Conservation (phyloP, 2,329 filamentous ascomycete species). For the Sporothrix schenckii region DNA sequence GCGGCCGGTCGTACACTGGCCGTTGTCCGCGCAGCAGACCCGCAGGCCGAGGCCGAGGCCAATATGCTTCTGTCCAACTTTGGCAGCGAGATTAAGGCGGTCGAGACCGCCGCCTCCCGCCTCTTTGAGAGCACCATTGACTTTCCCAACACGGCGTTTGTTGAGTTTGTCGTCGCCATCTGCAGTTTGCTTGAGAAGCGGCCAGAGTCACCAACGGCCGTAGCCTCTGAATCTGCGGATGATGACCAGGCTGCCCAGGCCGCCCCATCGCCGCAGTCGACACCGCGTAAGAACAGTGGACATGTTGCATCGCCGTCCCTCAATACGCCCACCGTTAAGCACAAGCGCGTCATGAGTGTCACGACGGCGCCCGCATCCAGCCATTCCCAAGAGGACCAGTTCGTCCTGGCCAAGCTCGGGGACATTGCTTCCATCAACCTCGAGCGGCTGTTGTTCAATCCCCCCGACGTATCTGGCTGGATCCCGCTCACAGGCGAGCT, state of each 20-base stretch:
- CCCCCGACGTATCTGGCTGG: conserved; percentile 76
- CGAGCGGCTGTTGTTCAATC: conserved; percentile 69
- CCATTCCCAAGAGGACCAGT: conserved; percentile 64
- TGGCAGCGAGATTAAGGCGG: conserved; percentile 78
- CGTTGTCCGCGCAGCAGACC: conserved; percentile 51
- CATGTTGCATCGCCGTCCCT: conserved; percentile 37
- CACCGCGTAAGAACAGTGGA: conserved; percentile 6
- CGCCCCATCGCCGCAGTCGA: conserved; percentile 43
- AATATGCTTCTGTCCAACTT: conserved; percentile 65
- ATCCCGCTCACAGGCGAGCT: conserved; percentile 62
- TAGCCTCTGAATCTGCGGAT: background rate
- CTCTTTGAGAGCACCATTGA: conserved; percentile 91
- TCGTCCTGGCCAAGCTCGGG: conserved; percentile 72
- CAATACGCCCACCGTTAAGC: conserved; percentile 44
- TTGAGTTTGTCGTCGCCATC: conserved; percentile 74
- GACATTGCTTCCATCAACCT: conserved; percentile 75
- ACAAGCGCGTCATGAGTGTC: conserved; percentile 52
- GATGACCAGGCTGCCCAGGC: conserved; percentile 34
- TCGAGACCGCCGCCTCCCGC: conserved; percentile 82
- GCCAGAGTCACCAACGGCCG: conserved; percentile 36
- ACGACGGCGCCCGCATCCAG: conserved; percentile 51
- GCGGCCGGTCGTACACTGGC: conserved; percentile 56
- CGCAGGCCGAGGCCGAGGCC: conserved; percentile 56
- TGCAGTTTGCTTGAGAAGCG: conserved; percentile 66
- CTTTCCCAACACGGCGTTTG: conserved; percentile 81